Percentiles rank a stretch among this genome's conserved stretches.
Conservation (phyloP, 75 land plant species). For the Larix kaempferi region DNA sequence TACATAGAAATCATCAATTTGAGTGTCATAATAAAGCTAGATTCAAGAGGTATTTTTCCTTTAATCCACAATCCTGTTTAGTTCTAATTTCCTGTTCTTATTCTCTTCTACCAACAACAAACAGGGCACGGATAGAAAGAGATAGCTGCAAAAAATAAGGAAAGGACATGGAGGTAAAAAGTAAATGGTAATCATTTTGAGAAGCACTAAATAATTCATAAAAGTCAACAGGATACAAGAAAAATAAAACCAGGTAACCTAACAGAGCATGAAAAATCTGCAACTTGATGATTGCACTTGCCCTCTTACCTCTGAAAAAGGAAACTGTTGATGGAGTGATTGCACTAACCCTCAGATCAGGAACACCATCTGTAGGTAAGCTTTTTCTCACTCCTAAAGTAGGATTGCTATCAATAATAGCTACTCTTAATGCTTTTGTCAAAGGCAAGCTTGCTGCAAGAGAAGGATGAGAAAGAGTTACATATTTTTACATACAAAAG, state of each 20-base stretch:
- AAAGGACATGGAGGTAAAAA: background rate
- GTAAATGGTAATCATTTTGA: background rate
- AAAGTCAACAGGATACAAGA: background rate
- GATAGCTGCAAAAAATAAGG: background rate
- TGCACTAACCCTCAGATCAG: conserved; percentile 93
- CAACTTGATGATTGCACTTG: background rate
- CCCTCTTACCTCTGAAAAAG: conserved; percentile 71
- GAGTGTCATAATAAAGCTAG: background rate
- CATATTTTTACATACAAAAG: background rate
- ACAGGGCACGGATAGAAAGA: background rate
- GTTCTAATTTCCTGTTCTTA: background rate
- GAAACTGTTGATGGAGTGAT: conserved; percentile 91
- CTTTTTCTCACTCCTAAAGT: conserved; percentile 17
- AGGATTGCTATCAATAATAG: conserved; percentile 88
- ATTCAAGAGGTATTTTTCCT: too few species aligned
- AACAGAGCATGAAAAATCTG: background rate
- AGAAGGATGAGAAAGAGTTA: conserved; percentile 4
- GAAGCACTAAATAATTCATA: background rate
- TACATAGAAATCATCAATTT: conserved; percentile 17
- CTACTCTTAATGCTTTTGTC: conserved; percentile 74
- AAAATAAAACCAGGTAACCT: background rate
- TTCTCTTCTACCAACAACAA: background rate
- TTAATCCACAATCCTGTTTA: background rate
- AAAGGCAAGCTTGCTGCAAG: conserved; percentile 72
- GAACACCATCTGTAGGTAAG: conserved; percentile 48